phyloP scores from a whole-genome alignment of 768 basidiomycete species.

The Fomitopsis pulvina region DNA sequence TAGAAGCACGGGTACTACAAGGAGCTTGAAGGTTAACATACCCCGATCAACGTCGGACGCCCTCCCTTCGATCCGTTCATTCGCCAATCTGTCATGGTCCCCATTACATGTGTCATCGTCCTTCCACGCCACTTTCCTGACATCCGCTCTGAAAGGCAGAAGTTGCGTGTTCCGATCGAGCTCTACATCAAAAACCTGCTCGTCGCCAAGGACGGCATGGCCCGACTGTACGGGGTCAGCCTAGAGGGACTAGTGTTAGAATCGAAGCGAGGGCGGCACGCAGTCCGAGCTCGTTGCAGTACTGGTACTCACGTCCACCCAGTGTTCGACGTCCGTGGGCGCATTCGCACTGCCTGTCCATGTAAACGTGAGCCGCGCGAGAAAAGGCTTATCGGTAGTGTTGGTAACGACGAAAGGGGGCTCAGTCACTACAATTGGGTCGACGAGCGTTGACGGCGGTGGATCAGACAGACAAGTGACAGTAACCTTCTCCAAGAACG shows the following conservation, averaged over 20 bases:
- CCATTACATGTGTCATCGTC: conserved; percentile 6
- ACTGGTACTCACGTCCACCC: conserved; percentile 42
- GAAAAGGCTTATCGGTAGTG: conserved; percentile 38
- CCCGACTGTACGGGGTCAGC: conserved; percentile 35
- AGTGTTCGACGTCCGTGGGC: conserved; percentile 40
- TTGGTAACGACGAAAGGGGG: conserved; percentile 36
- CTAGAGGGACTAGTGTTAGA: conserved; percentile 15
- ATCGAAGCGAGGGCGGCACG: neutral
- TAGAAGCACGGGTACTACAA: neutral
- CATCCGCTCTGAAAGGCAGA: conserved; percentile 21
- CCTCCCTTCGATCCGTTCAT: neutral
- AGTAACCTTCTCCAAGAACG: conserved; percentile 26
- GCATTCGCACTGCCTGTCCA: conserved; percentile 38
- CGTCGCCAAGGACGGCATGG: conserved; percentile 35
- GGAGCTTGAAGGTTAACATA: conserved; percentile 3
- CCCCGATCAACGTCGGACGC: conserved; percentile 10
- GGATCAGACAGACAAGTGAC: conserved; percentile 32
- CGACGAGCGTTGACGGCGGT: conserved; percentile 28
- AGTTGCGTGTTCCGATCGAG: conserved; percentile 37
- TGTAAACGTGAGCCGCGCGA: conserved; percentile 33
- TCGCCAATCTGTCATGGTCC: neutral
- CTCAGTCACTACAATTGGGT: conserved; percentile 26
- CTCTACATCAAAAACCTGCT: conserved; percentile 45
- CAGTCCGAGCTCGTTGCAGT: no score
- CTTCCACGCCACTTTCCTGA: conserved; percentile 12